These are phyloP conservation scores for Tylopilus felleus DNA, from an alignment of 768 basidiomycete genomes.

Conservation along the genomic window DNA sequence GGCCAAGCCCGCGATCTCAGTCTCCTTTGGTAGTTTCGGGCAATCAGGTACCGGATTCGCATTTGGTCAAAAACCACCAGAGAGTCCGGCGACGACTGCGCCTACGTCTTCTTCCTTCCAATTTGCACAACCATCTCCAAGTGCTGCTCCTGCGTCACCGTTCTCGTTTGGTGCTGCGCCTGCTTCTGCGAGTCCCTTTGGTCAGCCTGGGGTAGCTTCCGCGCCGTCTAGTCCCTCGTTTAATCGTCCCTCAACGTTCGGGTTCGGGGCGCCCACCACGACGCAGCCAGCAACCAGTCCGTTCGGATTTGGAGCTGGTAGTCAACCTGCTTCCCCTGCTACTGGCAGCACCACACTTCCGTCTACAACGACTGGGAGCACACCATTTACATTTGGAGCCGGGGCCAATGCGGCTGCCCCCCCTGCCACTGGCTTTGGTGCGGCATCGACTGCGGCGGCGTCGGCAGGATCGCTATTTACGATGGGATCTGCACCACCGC, in stretches of 20 bases:
- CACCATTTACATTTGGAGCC: conserved; percentile 39
- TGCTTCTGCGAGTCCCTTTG: conserved; percentile 39
- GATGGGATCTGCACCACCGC: conserved; percentile 54
- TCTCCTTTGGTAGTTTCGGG: conserved; percentile 47
- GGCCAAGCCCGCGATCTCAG: conserved; percentile 37
- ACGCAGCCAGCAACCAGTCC: conserved; percentile 32
- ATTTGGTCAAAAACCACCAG: conserved; percentile 44
- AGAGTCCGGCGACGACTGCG: conserved; percentile 39
- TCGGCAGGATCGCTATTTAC: conserved; percentile 46
- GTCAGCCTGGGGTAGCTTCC: conserved; percentile 40
- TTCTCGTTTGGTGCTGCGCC: conserved; percentile 46
- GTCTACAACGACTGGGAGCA: conserved; percentile 24
- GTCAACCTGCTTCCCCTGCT: conserved; percentile 60
- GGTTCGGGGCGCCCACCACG: conserved; percentile 42
- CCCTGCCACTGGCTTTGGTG: conserved; percentile 40
- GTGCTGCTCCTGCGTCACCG: conserved; percentile 36
- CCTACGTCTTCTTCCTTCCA: conserved; percentile 42
- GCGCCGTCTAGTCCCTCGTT: conserved; percentile 60
- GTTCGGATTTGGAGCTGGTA: conserved; percentile 50
- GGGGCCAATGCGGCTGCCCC: conserved; percentile 32
- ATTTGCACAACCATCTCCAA: conserved; percentile 43
- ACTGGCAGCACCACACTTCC: conserved; percentile 34
- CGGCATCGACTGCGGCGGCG: conserved; percentile 34
- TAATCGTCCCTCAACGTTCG: conserved; percentile 43
- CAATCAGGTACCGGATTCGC: conserved; percentile 41